Evolutionary conservation across 2,329 filamentous ascomycete species (phyloP).

Genomic region (Colletotrichum chrysophilum): DNA sequence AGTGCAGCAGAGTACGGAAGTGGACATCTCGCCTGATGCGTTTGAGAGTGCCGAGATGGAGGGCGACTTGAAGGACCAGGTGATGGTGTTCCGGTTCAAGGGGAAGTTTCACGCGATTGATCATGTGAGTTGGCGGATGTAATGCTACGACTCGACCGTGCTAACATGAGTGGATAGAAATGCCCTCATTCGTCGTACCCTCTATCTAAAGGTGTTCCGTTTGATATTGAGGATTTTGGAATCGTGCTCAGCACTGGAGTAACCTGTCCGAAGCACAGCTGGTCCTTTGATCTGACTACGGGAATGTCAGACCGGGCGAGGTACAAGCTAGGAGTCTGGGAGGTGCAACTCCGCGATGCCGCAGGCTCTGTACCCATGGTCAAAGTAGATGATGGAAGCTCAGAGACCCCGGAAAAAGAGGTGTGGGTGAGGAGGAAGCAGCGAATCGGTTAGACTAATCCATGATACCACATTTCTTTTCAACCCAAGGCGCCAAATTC

Average conservation of each 20-base stretch:
- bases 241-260: conserved; percentile 66
- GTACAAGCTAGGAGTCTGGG: conserved; percentile 69
- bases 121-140: conserved; percentile 55
- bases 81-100: conserved; percentile 69
- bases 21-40: conserved; percentile 38
- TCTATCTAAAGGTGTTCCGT: conserved; percentile 65
- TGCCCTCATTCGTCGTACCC: conserved; percentile 74
- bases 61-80: conserved; percentile 58
- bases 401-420: conserved; percentile 29
- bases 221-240: conserved; percentile 78
- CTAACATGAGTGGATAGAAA: conserved; percentile 43
- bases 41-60: conserved; percentile 30
- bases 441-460: conserved; percentile 32
- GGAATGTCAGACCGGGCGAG: conserved; percentile 66
- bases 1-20: conserved; percentile 35
- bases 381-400: not conserved
- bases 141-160: not conserved
- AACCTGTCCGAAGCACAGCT: conserved; percentile 71
- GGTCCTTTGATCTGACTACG: conserved; percentile 73
- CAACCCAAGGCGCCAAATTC: too few species aligned
- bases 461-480: not conserved
- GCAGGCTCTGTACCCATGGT: not conserved
- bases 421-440: conserved; percentile 51
- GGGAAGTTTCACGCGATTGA: conserved; percentile 71
- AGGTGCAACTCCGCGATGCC: conserved; percentile 57